phyloP scores from a whole-genome alignment of 441 rosid species.

The Croton setiger region DNA sequence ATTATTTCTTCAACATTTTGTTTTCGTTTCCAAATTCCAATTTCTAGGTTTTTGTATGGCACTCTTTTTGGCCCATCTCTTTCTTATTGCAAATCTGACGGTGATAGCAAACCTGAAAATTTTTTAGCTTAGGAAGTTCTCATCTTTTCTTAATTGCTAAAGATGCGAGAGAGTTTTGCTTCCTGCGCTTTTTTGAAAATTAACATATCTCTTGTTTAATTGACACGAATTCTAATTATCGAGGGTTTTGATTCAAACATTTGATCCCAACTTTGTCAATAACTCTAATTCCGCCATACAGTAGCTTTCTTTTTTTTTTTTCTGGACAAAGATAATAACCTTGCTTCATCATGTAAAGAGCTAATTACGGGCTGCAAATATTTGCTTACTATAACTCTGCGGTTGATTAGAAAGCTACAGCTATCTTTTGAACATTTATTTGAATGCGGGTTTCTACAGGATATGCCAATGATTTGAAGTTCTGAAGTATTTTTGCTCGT shows the following conservation, averaged over 20 bases:
- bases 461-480: slow-evolving; percentile 1
- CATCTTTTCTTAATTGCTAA: neutral
- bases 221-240: neutral
- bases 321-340: too few relatives aligned
- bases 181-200: neutral
- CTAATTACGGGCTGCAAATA: neutral
- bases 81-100: neutral
- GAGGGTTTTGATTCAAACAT: neutral
- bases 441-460: slow-evolving; percentile 4
- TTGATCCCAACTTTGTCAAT: neutral
- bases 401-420: neutral
- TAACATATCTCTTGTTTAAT: neutral
- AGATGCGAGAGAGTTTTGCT: neutral
- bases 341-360: neutral
- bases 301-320: too few relatives aligned
- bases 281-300: too few relatives aligned
- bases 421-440: neutral
- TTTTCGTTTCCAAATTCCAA: neutral
- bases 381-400: neutral
- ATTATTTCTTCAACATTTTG: too few relatives aligned
- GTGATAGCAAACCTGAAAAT: neutral
- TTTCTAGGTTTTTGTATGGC: slow-evolving; percentile 12
- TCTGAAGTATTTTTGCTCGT: neutral
- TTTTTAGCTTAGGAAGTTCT: neutral
- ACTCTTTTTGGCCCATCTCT: neutral